Percentiles rank a stretch among this genome's conserved stretches.
These are phyloP conservation scores for Teunomyces atbi DNA, from an alignment of 805 yeast genomes.

Conservation along the genomic window DNA sequence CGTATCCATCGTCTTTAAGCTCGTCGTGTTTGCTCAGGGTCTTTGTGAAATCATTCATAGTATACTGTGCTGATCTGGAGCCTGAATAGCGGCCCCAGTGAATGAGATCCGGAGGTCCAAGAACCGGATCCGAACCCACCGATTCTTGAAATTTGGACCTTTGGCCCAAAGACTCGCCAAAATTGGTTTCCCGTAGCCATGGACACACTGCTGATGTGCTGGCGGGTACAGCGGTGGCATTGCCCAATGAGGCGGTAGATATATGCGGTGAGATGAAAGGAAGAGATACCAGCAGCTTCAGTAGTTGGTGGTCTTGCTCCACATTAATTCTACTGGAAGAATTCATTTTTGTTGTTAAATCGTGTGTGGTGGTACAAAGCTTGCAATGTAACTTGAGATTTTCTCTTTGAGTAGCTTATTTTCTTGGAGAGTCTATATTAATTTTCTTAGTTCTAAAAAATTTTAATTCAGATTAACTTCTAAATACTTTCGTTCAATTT, in stretches of 20 bases:
- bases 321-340: constrained; percentile 14
- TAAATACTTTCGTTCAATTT: no score
- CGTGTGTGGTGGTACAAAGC: background rate
- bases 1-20: constrained; percentile 37
- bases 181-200: constrained; percentile 27
- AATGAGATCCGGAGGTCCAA: constrained; percentile 40
- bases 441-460: constrained; percentile 13
- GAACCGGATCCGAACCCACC: constrained; percentile 10
- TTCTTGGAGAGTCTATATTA: background rate
- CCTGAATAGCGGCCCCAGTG: constrained; percentile 40
- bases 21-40: constrained; percentile 6
- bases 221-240: constrained; percentile 6
- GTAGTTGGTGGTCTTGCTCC: constrained; percentile 54
- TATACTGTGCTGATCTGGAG: constrained; percentile 23
- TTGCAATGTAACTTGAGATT: background rate
- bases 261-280: constrained; percentile 8
- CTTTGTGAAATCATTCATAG: constrained; percentile 25
- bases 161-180: constrained; percentile 27
- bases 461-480: no score
- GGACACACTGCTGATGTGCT: constrained; percentile 16
- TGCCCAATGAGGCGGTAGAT: constrained; percentile 5
- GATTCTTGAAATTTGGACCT: constrained; percentile 22
- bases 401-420: background rate
- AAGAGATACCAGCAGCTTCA: constrained; percentile 6
- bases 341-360: background rate